Percentiles rank a stretch among this genome's conserved stretches.
Conservation (phyloP, 139 green algal species). For the Tetradesmus obliquus region DNA sequence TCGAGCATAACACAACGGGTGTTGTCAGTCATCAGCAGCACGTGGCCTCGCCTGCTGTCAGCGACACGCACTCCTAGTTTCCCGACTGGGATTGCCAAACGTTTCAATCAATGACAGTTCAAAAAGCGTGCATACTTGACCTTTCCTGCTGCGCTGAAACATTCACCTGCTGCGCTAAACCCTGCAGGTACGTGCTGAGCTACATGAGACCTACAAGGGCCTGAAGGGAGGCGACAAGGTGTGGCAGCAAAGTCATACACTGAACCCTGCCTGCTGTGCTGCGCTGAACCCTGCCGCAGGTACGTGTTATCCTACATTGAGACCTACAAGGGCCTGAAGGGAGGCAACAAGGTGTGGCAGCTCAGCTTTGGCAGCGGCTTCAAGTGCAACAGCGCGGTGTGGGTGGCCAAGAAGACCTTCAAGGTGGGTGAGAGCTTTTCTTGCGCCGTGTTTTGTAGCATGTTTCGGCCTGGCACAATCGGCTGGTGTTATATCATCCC, state of each 20-base stretch:
- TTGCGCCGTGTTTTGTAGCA: background rate
- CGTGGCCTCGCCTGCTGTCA: no score
- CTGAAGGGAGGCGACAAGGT: conserved; percentile 78
- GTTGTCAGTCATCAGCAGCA: no score
- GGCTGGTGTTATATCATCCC: no score
- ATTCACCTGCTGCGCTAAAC: background rate
- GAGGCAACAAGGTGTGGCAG: conserved; percentile 90
- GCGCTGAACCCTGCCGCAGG: background rate
- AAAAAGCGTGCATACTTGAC: background rate
- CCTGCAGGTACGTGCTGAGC: conserved; percentile 69
- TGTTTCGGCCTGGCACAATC: background rate
- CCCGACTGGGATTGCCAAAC: no score
- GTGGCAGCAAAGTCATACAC: conserved; percentile 75
- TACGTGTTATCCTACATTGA: conserved; percentile 88
- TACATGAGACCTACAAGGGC: conserved; percentile 80
- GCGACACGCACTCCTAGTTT: no score
- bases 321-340: conserved; percentile 64
- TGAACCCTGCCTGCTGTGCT: background rate
- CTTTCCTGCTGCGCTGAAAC: background rate
- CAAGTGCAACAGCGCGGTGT: conserved; percentile 97
- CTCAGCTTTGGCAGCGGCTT: conserved; percentile 93
- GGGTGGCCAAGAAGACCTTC: conserved; percentile 66
- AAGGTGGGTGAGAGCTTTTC: conserved; percentile 6
- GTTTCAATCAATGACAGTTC: no score
- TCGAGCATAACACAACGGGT: no score